A percentile compares a stretch with the other conserved stretches of the same genome.
Evolutionary conservation across 306 rosid genomes (phyloP).

Genomic region (Clitoria ternatea): DNA sequence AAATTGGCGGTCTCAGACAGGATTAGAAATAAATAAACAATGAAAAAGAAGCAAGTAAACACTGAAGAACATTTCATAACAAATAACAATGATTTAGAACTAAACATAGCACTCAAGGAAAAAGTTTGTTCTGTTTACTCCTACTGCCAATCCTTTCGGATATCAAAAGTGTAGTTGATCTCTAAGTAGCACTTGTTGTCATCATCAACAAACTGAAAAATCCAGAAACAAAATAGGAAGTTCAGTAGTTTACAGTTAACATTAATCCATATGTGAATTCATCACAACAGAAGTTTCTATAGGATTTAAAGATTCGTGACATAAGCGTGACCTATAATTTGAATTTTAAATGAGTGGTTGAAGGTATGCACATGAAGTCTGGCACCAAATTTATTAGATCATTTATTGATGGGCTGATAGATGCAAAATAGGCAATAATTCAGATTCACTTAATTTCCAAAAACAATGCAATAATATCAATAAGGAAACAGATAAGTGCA

Average conservation of each 20-base stretch:
- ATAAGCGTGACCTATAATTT: constrained; percentile 30
- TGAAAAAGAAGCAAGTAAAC: constrained; percentile 34
- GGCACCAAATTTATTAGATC: constrained; percentile 29
- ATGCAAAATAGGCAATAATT: constrained; percentile 33
- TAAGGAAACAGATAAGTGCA: constrained; percentile 8
- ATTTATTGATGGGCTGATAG: constrained; percentile 15
- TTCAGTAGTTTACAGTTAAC: neutral
- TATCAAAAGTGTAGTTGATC: constrained; percentile 84
- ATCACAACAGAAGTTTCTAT: neutral
- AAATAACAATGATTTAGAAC: constrained; percentile 35
- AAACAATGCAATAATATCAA: constrained; percentile 10
- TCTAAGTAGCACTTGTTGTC: constrained; percentile 91
- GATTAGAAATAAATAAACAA: constrained; percentile 32
- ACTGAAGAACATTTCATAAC: constrained; percentile 39
- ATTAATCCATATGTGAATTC: neutral
- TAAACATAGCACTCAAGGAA: constrained; percentile 15
- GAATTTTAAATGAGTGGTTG: constrained; percentile 26
- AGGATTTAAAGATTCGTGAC: neutral
- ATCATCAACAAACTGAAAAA: constrained; percentile 74
- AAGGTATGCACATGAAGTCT: constrained; percentile 30
- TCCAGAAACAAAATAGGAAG: neutral
- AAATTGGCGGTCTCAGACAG: constrained; percentile 39
- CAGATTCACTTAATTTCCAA: constrained; percentile 25
- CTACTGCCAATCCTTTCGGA: constrained; percentile 70
- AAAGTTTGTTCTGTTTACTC: constrained; percentile 23